phyloP scores from a whole-genome alignment of 768 basidiomycete species.

The Paxillus involutus region DNA sequence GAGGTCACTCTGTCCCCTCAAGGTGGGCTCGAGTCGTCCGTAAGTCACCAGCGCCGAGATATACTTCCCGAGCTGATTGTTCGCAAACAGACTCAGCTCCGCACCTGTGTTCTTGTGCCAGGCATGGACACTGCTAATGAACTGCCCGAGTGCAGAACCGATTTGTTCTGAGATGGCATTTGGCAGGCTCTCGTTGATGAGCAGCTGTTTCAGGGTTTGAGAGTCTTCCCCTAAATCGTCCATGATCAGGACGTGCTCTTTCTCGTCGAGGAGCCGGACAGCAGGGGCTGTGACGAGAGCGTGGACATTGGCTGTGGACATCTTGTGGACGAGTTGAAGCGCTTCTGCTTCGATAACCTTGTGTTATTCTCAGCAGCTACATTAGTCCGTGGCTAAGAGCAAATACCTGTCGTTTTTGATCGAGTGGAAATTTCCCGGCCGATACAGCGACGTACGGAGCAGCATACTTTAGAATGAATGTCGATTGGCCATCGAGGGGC shows the following conservation, averaged over 20 bases:
- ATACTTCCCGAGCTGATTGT: constrained; percentile 39
- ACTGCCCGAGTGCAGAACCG: constrained; percentile 53
- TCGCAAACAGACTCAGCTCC: constrained; percentile 38
- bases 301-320: constrained; percentile 29
- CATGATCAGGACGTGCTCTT: constrained; percentile 55
- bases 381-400: neutral
- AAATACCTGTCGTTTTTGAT: constrained; percentile 54
- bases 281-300: constrained; percentile 48
- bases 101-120: constrained; percentile 37
- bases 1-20: constrained; percentile 30
- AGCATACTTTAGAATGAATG: constrained; percentile 60
- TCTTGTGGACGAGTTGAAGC: constrained; percentile 40
- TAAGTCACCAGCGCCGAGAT: constrained; percentile 44
- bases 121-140: constrained; percentile 52
- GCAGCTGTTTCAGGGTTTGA: constrained; percentile 39
- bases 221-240: constrained; percentile 51
- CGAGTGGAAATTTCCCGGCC: constrained; percentile 28
- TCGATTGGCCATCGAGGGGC: constrained; percentile 41
- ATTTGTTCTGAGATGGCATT: constrained; percentile 39
- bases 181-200: constrained; percentile 35
- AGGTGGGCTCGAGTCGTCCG: constrained; percentile 41
- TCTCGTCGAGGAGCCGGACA: constrained; percentile 50
- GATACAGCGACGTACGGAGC: constrained; percentile 40
- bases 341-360: constrained; percentile 48
- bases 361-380: constrained; percentile 29